Base-by-base conservation (phyloP, 2,329 filamentous ascomycete species). In the Beauveria asiatica region DNA sequence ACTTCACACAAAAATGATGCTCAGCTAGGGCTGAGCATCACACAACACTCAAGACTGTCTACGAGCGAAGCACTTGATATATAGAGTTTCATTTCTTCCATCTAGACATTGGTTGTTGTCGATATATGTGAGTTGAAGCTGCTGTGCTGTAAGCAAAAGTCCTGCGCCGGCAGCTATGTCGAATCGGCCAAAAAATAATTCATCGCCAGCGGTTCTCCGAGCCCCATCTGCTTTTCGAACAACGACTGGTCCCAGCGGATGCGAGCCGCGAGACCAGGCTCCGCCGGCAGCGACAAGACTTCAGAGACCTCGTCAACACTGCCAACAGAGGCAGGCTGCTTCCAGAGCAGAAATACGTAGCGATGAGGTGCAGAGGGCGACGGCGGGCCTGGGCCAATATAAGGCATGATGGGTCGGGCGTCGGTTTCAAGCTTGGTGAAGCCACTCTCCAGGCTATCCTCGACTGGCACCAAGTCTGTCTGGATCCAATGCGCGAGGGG, bases 401-500 rank as follows among this genome's bases (percentile, higher is more conserved):
- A 82, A 50, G 73, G 67, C 7, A 69, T 69, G 11, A 77, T 59
- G 48, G 72, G 72, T 0, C 69, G 66, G 1, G 61, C 61, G 7
- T 52, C 67, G 50, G 10, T 48, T 54, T 41, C 25, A 4, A 27
- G 61, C 45, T 17, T 56, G 21, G 33, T 49, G 33, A 62, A 46
- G 42, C 64, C 50, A 9, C 65, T 33, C n/a, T 37, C n/a, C 0
- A 3, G 10, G 19, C 44, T 16, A 8, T 27, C 30, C 1, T n/a
- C 13, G 17, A 37, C 33, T 3, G 44, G 21, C 9, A 49, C 30
- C 11, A 57, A 16, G 9, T 57, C 55, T 0, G 74, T 72, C 62
- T 80, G 76, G 52, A 79, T 67, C 71, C 76, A 79, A 68, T 81
- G 79, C 57, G 80, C 65, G 37, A 79, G 70, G 2, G 79, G 79